phyloP scores from a whole-genome alignment of 1,284 basidiomycete species.

The Cryptococcus deneoformans region DNA sequence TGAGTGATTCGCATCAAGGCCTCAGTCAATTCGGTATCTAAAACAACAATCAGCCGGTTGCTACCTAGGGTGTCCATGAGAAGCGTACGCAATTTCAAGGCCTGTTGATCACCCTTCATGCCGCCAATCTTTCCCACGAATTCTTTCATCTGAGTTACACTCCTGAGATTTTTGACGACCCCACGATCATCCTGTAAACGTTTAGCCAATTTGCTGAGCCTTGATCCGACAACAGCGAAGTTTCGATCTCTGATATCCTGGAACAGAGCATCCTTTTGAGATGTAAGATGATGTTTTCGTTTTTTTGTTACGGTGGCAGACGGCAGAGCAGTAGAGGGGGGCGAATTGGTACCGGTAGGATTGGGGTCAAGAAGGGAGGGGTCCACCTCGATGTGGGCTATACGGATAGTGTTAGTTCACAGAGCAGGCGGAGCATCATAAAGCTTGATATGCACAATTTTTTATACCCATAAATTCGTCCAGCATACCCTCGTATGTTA shows the following conservation, averaged over 20 bases:
- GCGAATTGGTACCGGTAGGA: slow-evolving; percentile 46
- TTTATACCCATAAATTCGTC: slow-evolving; percentile 89
- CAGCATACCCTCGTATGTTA: slow-evolving; percentile 96
- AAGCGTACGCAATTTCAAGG: slow-evolving; percentile 74
- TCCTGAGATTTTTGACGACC: slow-evolving; percentile 44
- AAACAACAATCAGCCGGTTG: background rate
- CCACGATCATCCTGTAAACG: slow-evolving; percentile 83
- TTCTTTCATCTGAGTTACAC: slow-evolving; percentile 72
- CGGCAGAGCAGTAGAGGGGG: slow-evolving; percentile 50
- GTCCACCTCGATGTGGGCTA: slow-evolving; percentile 89
- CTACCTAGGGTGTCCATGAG: background rate
- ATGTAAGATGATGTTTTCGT: slow-evolving; percentile 79
- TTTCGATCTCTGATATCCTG: slow-evolving; percentile 84
- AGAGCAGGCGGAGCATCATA: background rate
- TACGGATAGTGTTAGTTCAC: slow-evolving; percentile 1
- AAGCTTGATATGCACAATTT: slow-evolving; percentile 62
- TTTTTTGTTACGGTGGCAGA: slow-evolving; percentile 61
- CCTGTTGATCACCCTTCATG: slow-evolving; percentile 86
- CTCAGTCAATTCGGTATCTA: slow-evolving; percentile 94
- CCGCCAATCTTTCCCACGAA: slow-evolving; percentile 94
- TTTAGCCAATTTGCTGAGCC: slow-evolving; percentile 76
- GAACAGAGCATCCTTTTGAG: slow-evolving; percentile 76
- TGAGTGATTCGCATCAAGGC: slow-evolving; percentile 77
- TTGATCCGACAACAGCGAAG: slow-evolving; percentile 86
- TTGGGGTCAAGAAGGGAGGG: slow-evolving; percentile 65